phyloP scores from a whole-genome alignment of 1,139 yeast species.

The Meyerozyma elateridarum region DNA sequence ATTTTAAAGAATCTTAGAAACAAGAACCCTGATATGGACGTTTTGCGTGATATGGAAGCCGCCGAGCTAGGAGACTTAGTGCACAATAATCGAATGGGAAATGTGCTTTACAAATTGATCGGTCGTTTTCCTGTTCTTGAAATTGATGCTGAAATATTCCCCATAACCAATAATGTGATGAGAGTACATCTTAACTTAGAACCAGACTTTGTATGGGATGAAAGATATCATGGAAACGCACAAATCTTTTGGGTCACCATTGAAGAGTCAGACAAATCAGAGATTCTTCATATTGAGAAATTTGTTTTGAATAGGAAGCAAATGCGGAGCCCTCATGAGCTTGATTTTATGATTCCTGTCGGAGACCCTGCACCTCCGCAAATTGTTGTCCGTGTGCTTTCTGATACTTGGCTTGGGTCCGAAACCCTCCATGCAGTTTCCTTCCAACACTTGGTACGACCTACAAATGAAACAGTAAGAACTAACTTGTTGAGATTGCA shows the following conservation, averaged over 20 bases:
- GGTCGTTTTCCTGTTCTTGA: constrained; percentile 71
- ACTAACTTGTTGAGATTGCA: constrained; percentile 76
- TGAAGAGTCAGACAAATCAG: constrained; percentile 74
- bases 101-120: constrained; percentile 52
- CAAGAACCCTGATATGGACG: constrained; percentile 65
- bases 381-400: constrained; percentile 68
- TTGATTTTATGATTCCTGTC: constrained; percentile 91
- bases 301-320: constrained; percentile 62
- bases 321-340: constrained; percentile 54
- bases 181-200: constrained; percentile 66
- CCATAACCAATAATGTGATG: constrained; percentile 84
- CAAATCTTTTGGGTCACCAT: constrained; percentile 92
- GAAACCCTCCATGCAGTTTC: constrained; percentile 77
- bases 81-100: constrained; percentile 75
- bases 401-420: constrained; percentile 89
- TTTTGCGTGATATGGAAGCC: constrained; percentile 66
- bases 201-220: constrained; percentile 86
- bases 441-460: constrained; percentile 85
- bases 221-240: constrained; percentile 71
- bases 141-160: constrained; percentile 80
- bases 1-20: constrained; percentile 59
- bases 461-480: constrained; percentile 79
- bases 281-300: constrained; percentile 78
- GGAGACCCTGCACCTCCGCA: constrained; percentile 88
- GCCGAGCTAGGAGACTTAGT: constrained; percentile 85